These are phyloP conservation scores for Telfairia occidentalis DNA, from an alignment of 331 rosid genomes.

Conservation along the genomic window DNA sequence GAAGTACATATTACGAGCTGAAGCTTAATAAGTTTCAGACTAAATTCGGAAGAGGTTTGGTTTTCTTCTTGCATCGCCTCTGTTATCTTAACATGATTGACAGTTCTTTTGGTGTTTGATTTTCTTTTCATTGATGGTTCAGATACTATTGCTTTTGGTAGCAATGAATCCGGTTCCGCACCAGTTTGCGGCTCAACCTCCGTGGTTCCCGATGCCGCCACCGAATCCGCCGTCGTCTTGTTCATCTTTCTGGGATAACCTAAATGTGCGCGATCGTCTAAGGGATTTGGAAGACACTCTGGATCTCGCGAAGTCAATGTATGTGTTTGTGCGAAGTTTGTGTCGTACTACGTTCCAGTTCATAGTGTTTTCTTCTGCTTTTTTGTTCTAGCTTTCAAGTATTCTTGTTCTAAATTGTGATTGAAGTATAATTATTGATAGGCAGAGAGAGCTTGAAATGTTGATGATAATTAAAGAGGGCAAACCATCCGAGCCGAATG, in stretches of 20 bases:
- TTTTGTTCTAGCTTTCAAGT: background rate
- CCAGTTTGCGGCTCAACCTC: slow-evolving; percentile 28
- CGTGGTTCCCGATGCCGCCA: slow-evolving; percentile 38
- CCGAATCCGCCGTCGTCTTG: slow-evolving; percentile 46
- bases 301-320: slow-evolving; percentile 56
- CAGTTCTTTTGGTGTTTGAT: background rate
- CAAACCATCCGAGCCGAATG: slow-evolving; percentile 24
- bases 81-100: slow-evolving; percentile 12
- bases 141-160: background rate
- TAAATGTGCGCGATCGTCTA: slow-evolving; percentile 34
- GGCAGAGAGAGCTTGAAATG: slow-evolving; percentile 66
- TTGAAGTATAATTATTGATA: slow-evolving; percentile 14
- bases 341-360: background rate
- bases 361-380: background rate
- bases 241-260: slow-evolving; percentile 50
- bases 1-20: too few species aligned
- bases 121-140: background rate
- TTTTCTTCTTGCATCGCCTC: background rate
- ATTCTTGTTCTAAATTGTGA: background rate
- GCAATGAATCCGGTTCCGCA: slow-evolving; percentile 43
- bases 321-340: slow-evolving; percentile 4
- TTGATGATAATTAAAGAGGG: slow-evolving; percentile 37
- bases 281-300: slow-evolving; percentile 55
- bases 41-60: background rate
- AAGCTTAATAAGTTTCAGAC: background rate